A percentile compares a stretch with the other conserved stretches of the same genome.
Conservation (phyloP, 2,329 filamentous ascomycete genomes). For the Sporothrix humicola region DNA sequence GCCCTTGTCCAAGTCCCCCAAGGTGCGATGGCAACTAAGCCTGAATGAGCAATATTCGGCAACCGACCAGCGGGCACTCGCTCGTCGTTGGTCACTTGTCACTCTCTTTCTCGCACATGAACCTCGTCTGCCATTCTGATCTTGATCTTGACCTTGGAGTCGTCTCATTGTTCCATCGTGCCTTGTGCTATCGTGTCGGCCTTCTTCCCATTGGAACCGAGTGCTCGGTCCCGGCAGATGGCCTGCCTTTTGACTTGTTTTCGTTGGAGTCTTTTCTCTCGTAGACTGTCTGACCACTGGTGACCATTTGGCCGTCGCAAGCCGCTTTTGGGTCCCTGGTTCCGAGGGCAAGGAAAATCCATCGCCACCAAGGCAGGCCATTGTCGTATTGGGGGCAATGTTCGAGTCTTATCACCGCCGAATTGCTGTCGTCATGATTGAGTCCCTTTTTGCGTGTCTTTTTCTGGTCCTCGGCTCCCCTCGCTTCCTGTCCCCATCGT, state of each 20-base stretch:
- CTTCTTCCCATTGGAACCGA: constrained; percentile 3
- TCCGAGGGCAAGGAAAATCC: background rate
- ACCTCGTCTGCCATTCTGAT: background rate
- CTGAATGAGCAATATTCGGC: background rate
- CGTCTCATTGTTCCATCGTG: background rate
- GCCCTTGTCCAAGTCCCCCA: background rate
- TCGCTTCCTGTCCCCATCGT: background rate
- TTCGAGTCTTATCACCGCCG: background rate
- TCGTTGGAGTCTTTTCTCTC: background rate
- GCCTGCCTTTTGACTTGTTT: background rate
- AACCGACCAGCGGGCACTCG: background rate
- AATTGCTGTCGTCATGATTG: background rate
- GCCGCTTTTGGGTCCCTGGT: background rate
- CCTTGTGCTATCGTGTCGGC: background rate
- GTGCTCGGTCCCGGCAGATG: constrained; percentile 14
- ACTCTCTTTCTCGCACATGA: background rate
- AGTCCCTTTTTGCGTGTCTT: background rate
- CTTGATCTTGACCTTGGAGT: background rate
- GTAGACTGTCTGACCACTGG: background rate
- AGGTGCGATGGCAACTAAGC: constrained; percentile 19
- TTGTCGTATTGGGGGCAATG: background rate
- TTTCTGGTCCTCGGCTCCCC: background rate
- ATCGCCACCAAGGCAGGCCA: constrained; percentile 1
- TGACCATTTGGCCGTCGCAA: constrained; percentile 23
- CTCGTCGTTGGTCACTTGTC: background rate